These are phyloP conservation scores for Lasiodiplodia gonubiensis DNA, from an alignment of 2,329 filamentous ascomycete genomes.

Conservation along the genomic window DNA sequence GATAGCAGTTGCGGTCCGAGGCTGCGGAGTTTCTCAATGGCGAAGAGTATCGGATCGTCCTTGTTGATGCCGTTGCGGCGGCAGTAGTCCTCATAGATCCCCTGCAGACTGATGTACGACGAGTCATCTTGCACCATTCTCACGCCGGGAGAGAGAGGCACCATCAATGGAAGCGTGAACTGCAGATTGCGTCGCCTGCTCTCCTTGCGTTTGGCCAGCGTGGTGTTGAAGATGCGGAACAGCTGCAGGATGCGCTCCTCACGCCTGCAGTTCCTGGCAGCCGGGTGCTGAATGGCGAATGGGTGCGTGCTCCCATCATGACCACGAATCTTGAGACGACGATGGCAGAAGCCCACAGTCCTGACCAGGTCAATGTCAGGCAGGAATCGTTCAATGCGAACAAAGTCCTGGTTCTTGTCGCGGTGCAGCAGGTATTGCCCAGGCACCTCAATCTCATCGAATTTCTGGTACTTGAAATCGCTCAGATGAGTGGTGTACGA, in stretches of 20 bases:
- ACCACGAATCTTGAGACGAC: constrained; percentile 91
- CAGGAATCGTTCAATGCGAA: constrained; percentile 95
- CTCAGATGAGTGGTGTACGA: constrained; percentile 87
- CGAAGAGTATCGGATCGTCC: constrained; percentile 93
- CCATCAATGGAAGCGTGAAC: constrained; percentile 94
- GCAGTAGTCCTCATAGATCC: constrained; percentile 95
- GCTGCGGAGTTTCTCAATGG: constrained; percentile 88
- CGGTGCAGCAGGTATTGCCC: constrained; percentile 97
- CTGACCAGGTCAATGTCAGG: constrained; percentile 93
- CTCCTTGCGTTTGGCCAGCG: constrained; percentile 90
- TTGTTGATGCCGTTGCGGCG: constrained; percentile 84
- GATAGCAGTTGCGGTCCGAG: constrained; percentile 53
- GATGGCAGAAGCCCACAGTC: constrained; percentile 87
- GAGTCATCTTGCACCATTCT: constrained; percentile 94
- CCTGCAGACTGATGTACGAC: constrained; percentile 92
- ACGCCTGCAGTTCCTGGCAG: constrained; percentile 85
- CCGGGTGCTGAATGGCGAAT: constrained; percentile 95
- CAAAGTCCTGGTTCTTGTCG: constrained; percentile 98
- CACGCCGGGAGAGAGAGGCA: constrained; percentile 92
- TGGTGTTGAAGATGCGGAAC: constrained; percentile 96
- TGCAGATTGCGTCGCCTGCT: constrained; percentile 90
- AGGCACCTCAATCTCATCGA: constrained; percentile 97
- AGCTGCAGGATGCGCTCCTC: constrained; percentile 96
- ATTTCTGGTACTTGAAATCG: constrained; percentile 97
- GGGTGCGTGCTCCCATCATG: constrained; percentile 97